Percentiles rank a stretch among this genome's conserved stretches.
phyloP scores from a whole-genome alignment of 2,329 filamentous ascomycete genomes.

The Xylariales sp. region DNA sequence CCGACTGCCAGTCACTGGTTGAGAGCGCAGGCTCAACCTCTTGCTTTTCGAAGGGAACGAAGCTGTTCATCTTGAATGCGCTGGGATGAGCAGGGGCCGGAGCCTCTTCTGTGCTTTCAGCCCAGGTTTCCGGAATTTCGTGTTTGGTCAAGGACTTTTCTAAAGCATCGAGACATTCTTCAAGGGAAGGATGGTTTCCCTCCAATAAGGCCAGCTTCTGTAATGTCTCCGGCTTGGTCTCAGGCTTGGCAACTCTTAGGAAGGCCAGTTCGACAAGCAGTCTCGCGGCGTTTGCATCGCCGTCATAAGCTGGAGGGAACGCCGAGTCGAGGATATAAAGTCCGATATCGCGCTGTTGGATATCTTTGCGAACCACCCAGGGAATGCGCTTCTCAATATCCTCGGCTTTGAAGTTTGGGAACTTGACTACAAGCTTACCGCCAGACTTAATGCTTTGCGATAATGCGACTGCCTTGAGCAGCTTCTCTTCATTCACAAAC shows the following conservation, averaged over 20 bases:
- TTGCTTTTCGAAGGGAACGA: slow-evolving; percentile 71
- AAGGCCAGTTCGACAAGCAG: slow-evolving; percentile 78
- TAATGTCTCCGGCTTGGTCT: slow-evolving; percentile 56
- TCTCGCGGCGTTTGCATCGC: slow-evolving; percentile 56
- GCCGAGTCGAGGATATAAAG: slow-evolving; percentile 74
- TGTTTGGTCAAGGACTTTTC: slow-evolving; percentile 66
- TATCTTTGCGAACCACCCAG: slow-evolving; percentile 61
- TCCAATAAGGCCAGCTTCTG: slow-evolving; percentile 61
- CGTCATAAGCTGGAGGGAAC: slow-evolving; percentile 62
- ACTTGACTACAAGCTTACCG: slow-evolving; percentile 69
- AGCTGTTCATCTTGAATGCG: slow-evolving; percentile 74
- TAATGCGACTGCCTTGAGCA: slow-evolving; percentile 75
- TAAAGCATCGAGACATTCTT: slow-evolving; percentile 62
- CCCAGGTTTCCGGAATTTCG: slow-evolving; percentile 77
- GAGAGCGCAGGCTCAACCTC: slow-evolving; percentile 62
- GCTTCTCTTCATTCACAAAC: slow-evolving; percentile 72
- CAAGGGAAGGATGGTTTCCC: slow-evolving; percentile 43
- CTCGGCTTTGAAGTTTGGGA: slow-evolving; percentile 78
- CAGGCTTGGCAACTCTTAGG: slow-evolving; percentile 68
- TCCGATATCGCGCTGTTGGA: slow-evolving; percentile 65
- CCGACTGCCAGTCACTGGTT: slow-evolving; percentile 74
- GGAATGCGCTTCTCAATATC: slow-evolving; percentile 86
- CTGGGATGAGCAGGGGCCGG: slow-evolving; percentile 49
- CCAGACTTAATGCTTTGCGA: slow-evolving; percentile 64
- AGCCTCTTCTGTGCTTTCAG: slow-evolving; percentile 59